phyloP scores from a whole-genome alignment of 345 rosid species.

The Physaria fendleri region DNA sequence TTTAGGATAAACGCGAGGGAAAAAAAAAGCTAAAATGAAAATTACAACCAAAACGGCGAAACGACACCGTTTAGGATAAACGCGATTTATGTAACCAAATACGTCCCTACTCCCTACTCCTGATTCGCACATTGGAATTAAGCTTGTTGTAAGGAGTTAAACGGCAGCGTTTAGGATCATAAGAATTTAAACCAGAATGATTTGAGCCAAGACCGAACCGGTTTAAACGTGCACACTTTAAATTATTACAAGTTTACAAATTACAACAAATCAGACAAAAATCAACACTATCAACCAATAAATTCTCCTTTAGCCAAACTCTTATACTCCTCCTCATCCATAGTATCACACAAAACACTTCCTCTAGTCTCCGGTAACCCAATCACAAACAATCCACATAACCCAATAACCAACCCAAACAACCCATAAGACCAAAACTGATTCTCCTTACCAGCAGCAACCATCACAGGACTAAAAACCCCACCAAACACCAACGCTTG shows the following conservation, averaged over 20 bases:
- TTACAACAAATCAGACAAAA: neutral
- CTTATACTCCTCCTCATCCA: constrained; percentile 55
- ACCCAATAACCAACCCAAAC: constrained; percentile 46
- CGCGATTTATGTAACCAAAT: too few species aligned
- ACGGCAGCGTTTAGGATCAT: too few species aligned
- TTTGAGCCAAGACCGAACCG: neutral
- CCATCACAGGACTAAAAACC: constrained; percentile 46
- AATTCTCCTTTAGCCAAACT: neutral
- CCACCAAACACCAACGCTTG: constrained; percentile 51
- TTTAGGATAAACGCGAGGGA: too few species aligned
- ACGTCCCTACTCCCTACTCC: too few species aligned
- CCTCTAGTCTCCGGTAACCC: constrained; percentile 63
- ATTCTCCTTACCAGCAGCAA: constrained; percentile 42
- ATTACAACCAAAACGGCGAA: too few species aligned
- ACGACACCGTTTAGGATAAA: too few species aligned
- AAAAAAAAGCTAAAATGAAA: too few species aligned
- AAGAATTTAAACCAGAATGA: neutral
- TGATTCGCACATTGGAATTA: too few species aligned
- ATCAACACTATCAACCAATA: neutral
- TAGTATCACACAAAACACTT: constrained; percentile 41
- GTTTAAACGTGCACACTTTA: neutral
- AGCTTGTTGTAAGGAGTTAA: neutral
- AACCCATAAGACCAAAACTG: constrained; percentile 38
- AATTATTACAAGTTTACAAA: too few species aligned
- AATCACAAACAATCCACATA: constrained; percentile 42